These are phyloP conservation scores for Penicillium crystallinum DNA, from an alignment of 495 filamentous ascomycete genomes.

Conservation along the genomic window DNA sequence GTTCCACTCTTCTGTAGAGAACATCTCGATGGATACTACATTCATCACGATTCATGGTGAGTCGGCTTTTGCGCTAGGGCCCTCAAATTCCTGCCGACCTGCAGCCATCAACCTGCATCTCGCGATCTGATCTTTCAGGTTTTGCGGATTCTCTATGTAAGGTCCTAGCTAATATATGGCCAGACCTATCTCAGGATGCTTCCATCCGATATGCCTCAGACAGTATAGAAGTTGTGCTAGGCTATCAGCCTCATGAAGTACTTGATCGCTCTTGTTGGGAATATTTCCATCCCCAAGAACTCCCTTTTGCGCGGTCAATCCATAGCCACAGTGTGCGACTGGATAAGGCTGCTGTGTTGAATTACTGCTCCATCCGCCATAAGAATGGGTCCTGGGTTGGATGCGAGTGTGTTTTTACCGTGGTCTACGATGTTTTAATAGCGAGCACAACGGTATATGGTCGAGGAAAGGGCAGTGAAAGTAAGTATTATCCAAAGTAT, in stretches of 20 bases:
- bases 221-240: slow-evolving; percentile 76
- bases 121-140: neutral
- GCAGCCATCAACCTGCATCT: neutral
- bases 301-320: slow-evolving; percentile 66
- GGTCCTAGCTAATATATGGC: neutral
- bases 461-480: slow-evolving; percentile 62
- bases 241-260: slow-evolving; percentile 72
- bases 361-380: slow-evolving; percentile 70
- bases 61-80: slow-evolving; percentile 30
- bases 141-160: neutral
- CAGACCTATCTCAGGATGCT: slow-evolving; percentile 71
- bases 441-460: slow-evolving; percentile 79
- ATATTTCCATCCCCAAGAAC: slow-evolving; percentile 79
- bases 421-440: slow-evolving; percentile 83
- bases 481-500: slow-evolving; percentile 46
- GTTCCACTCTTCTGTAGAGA: slow-evolving; percentile 18
- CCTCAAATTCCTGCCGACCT: neutral
- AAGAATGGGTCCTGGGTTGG: slow-evolving; percentile 67
- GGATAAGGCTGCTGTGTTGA: slow-evolving; percentile 80
- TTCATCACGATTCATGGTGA: slow-evolving; percentile 91
- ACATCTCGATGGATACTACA: slow-evolving; percentile 73
- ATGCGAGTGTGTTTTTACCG: slow-evolving; percentile 86
- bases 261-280: slow-evolving; percentile 76
- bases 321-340: slow-evolving; percentile 69
- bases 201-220: slow-evolving; percentile 80